Base-by-base conservation (phyloP, 805 yeast genomes). In the Wickerhamiella australiensis region DNA sequence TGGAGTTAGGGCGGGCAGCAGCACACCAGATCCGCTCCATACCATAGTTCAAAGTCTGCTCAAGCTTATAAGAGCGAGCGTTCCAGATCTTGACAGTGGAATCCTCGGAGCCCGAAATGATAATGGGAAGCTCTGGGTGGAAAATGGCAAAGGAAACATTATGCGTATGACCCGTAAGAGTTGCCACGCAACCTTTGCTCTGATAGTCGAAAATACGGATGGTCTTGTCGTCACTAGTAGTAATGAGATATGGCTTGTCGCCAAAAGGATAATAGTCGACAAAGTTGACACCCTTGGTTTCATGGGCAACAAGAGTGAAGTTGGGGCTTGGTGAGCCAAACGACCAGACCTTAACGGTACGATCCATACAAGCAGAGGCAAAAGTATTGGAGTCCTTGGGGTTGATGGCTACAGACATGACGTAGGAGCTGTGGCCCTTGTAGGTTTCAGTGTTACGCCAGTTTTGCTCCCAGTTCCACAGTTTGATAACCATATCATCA, bases 21-120 rank as follows among this genome's bases (percentile, higher is more conserved):
- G 84, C 78, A 73, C 97, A 88, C 99, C 99, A 92, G 47, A 92
- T 92, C 61, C 99, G 80, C 67, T 92, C 97, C 65, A 90, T 75
- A 46, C 95, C 86, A 63, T 85, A 80, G 68, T 86, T 88, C 54
- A 90, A 71, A 6, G 96, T 80, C 68, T 87, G 87, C 68, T 90
- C 97, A 56, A 90, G 75, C 68, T 85, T 86, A 70, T 90, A 92
- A 31, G 97, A 86, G 63, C 82, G 82, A 20, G 96, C 75, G 65
- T 85, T 90, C 99, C 99, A 92, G 60, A 92, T 76, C 63, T 88
- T 86, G 57, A 92, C 73, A 8, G 96, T 82, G 48, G 94, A 86
- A 68, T 92, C 99, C 68, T 92, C 99, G 47, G 96, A 82, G 56
- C 99, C 99, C 3, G 96, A 86, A 44, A 92, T 76, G 56, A 92